Percentiles rank a stretch among this genome's conserved stretches.
Conservation (phyloP, 441 rosid genomes). For the Populus hybrid region DNA sequence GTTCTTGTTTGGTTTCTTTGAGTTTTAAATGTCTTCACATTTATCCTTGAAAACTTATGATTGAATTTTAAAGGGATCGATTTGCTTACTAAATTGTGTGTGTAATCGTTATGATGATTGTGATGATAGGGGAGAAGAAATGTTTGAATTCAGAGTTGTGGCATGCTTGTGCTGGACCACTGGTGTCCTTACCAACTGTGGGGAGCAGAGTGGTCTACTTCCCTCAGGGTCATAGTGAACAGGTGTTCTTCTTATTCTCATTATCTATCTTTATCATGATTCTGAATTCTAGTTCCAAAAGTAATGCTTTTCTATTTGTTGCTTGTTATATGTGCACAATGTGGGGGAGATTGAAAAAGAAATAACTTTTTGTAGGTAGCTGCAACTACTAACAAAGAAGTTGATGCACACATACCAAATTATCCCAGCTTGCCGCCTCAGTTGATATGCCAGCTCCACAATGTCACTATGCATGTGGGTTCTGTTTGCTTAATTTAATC, state of each 20-base stretch:
- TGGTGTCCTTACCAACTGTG: slow-evolving; percentile 79
- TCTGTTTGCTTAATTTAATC: no score
- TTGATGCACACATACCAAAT: no score
- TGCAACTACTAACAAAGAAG: slow-evolving; percentile 25
- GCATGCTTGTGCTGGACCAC: slow-evolving; percentile 99
- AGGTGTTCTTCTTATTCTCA: slow-evolving; percentile 39
- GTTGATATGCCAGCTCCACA: no score
- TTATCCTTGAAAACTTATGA: not conserved
- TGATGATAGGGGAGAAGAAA: slow-evolving; percentile 52
- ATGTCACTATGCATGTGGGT: no score
- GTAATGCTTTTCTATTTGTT: not conserved
- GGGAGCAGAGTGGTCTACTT: slow-evolving; percentile 92
- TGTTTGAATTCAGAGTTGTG: slow-evolving; percentile 28
- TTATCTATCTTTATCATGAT: not conserved
- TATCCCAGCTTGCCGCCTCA: no score
- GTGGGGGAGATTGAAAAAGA: slow-evolving; percentile 1
- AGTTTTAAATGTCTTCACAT: not conserved
- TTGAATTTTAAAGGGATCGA: not conserved
- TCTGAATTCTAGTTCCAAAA: slow-evolving; percentile 3
- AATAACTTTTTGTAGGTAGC: slow-evolving; percentile 55
- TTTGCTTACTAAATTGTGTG: not conserved
- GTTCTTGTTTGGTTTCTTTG: not conserved
- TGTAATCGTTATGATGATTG: not conserved
- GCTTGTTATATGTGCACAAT: not conserved
- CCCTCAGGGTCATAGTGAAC: slow-evolving; percentile 97